Base-by-base conservation (phyloP, 2,329 filamentous ascomycete species). In the Penicillium sp. region DNA sequence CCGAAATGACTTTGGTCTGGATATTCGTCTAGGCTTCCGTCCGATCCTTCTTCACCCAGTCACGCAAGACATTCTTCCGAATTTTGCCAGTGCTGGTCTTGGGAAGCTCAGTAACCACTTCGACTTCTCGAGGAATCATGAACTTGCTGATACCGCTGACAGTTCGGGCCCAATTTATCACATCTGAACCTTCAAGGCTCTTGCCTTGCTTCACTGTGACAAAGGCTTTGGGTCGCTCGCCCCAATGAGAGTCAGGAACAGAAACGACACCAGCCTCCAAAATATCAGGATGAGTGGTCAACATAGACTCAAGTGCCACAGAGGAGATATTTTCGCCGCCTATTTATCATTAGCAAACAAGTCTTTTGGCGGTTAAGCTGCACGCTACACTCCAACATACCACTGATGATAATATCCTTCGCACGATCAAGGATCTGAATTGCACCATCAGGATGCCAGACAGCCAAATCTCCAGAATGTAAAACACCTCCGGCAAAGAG, bases 61-160 rank as follows among this genome's bases (percentile, higher is more conserved):
- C 88, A 56, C 94, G 79, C 51, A 99, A 74, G 7, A 96, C 84
- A 67, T 96, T 97, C 84, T 99, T 99, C 82, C 91, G 87, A 56
- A 97, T 82, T 81, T 99, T 99, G 3, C 94, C 94, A 0, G 94
- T 99, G 72, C 89, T 94, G 27, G 94, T 99, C 82, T 99, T 99
- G 9, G 94, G 94, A 61, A 99, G 78, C 72, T 97, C 92, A 6
- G 77, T 62, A n/a, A 99, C 84, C 40, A 97, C 78, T 72, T 96
- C 90, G 0, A 87, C 82, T 71, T 87, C 85, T 47, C 80, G 77
- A 11, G 84, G 85, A 41, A 87, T 86, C 94, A 97, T 97, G 70
- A 97, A 99, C 61, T 86, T 85, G 75, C 89, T 92, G 63, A 99
- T 96, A 27, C 80, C 80, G 68, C 88, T 89, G 65, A 89, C 82